A percentile compares a stretch with the other conserved stretches of the same genome.
These are phyloP conservation scores for Symbiodinium pilosum DNA, from an alignment of 73 alveolate genomes.

Conservation along the genomic window DNA sequence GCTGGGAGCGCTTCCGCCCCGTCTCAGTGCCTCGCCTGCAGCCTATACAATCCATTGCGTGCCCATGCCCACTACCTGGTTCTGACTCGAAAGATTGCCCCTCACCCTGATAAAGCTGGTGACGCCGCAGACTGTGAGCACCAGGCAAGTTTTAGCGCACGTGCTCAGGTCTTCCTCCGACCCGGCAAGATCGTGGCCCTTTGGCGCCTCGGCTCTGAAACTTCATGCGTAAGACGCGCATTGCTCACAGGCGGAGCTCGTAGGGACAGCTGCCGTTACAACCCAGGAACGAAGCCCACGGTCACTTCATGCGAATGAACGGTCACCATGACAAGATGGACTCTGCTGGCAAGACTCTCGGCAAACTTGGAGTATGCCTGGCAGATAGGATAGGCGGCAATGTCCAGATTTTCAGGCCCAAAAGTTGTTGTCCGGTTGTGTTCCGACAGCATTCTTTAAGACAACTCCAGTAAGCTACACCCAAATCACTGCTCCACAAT, in stretches of 20 bases:
- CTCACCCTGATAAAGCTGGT: too few species aligned
- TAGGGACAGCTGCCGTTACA: background rate
- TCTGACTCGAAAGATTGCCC: too few species aligned
- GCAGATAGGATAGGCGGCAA: too few species aligned
- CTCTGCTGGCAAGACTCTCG: background rate
- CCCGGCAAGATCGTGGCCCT: background rate
- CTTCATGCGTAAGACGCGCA: too few species aligned
- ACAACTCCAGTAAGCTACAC: too few species aligned
- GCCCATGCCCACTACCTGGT: too few species aligned
- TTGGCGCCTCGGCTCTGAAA: background rate
- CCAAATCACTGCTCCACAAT: too few species aligned
- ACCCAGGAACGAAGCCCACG: background rate
- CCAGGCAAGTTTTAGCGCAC: background rate
- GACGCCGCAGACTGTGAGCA: background rate
- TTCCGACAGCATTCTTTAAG: too few species aligned
- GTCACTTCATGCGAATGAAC: background rate
- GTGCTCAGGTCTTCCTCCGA: background rate
- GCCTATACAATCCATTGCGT: too few species aligned
- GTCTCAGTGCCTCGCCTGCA: background rate
- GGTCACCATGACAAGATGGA: background rate
- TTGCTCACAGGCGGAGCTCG: background rate
- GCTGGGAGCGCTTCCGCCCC: background rate
- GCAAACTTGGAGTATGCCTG: too few species aligned
- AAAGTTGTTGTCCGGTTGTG: too few species aligned
- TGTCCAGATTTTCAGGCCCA: too few species aligned